Evolutionary conservation across 257 asterid species (phyloP).

Genomic region (Solanum pennellii): DNA sequence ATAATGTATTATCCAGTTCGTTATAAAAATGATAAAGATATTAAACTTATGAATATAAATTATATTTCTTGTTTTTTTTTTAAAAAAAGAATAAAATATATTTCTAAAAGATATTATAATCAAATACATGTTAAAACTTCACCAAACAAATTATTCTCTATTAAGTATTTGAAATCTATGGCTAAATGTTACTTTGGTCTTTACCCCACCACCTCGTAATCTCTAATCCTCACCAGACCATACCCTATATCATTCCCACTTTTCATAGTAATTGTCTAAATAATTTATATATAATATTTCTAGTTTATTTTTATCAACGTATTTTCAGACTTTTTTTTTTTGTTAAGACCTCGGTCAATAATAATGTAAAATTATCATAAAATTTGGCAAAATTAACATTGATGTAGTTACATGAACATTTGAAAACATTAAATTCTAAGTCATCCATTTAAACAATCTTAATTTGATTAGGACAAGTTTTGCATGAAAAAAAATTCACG

Average conservation of each 20-base stretch:
- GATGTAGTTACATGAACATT: not conserved
- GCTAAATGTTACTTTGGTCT: not conserved
- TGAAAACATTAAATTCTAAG: not conserved
- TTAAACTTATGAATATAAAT: not conserved
- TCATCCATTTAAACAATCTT: not conserved
- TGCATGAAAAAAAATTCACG: not conserved
- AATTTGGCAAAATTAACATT: not conserved
- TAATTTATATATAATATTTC: not conserved
- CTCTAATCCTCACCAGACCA: not conserved
- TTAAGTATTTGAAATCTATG: not conserved
- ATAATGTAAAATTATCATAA: not conserved
- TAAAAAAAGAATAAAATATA: not conserved
- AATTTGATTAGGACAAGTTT: not conserved
- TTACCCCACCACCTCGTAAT: not conserved
- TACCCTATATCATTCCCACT: not conserved
- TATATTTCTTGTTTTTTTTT: too few species aligned
- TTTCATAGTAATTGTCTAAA: not conserved
- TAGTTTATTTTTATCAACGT: not conserved
- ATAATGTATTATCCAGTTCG: too few species aligned
- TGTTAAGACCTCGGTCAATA: not conserved
- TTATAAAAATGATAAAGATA: not conserved
- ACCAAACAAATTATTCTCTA: not conserved
- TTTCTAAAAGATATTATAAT: not conserved
- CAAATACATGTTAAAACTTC: not conserved
- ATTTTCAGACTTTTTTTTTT: too few species aligned